Percentiles rank a stretch among this genome's conserved stretches.
Conservation (phyloP, 371 early-diverging fungal species). For the Mortierella sp. region DNA sequence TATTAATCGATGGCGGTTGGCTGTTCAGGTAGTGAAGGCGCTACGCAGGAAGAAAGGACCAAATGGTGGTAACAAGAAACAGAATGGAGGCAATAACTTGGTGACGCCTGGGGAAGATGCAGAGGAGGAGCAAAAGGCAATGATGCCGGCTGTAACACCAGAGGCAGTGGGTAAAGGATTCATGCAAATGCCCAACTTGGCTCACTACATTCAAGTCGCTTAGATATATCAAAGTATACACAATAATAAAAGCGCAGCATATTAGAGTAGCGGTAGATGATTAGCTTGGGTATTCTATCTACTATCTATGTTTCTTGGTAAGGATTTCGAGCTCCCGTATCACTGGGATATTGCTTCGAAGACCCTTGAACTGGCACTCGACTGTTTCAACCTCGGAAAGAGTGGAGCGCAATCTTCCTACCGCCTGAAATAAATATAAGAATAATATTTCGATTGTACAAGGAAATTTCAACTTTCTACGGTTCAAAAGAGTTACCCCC, state of each 20-base stretch:
- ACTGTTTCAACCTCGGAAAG: slow-evolving; percentile 30
- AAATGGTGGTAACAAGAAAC: not conserved
- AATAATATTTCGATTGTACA: not conserved
- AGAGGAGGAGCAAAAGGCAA: slow-evolving; percentile 20
- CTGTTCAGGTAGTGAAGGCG: slow-evolving; percentile 59
- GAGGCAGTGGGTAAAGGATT: slow-evolving; percentile 51
- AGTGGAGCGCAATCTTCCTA: slow-evolving; percentile 13
- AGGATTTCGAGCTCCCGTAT: slow-evolving; percentile 37
- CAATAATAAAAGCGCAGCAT: slow-evolving; percentile 6
- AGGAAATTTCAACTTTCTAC: not conserved
- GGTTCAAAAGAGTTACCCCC: not conserved
- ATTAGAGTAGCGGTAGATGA: not conserved
- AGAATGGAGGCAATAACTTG: not conserved
- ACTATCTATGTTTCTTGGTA: slow-evolving; percentile 19
- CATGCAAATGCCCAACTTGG: slow-evolving; percentile 55
- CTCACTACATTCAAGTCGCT: slow-evolving; percentile 50
- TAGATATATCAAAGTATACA: slow-evolving; percentile 9
- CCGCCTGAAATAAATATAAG: slow-evolving; percentile 17
- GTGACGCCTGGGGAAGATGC: not conserved
- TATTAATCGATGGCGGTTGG: slow-evolving; percentile 78
- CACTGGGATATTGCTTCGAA: slow-evolving; percentile 28
- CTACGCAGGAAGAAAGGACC: slow-evolving; percentile 20
- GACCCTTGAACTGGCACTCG: slow-evolving; percentile 36
- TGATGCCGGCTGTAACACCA: slow-evolving; percentile 16
- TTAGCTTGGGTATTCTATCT: not conserved